Evolutionary conservation across 495 filamentous ascomycete genomes (phyloP).

Genomic region (Talaromyces wortmannii): DNA sequence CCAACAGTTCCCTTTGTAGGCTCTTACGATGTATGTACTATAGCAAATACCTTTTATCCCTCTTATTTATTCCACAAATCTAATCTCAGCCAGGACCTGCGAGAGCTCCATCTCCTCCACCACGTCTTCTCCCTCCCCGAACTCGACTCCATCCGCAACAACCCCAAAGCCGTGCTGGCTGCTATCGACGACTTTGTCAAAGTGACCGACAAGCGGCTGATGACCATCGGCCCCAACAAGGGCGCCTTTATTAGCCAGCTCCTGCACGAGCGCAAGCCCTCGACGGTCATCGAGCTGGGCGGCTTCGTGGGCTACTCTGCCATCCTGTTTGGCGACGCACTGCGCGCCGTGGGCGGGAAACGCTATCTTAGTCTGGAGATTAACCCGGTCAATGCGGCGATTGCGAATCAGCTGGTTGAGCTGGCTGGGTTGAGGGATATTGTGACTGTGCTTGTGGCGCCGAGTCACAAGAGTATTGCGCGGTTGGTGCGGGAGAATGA

Average conservation of each 20-base stretch:
- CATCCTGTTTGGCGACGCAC: conserved; percentile 59
- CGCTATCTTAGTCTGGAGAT: conserved; percentile 61
- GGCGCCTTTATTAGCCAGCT: conserved; percentile 58
- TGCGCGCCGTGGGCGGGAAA: conserved; percentile 50
- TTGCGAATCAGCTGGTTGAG: conserved; percentile 54
- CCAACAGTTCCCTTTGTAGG: neutral
- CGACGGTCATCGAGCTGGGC: conserved; percentile 70
- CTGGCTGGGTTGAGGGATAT: conserved; percentile 61
- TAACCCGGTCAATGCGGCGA: conserved; percentile 59
- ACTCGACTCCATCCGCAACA: conserved; percentile 52
- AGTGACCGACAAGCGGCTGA: conserved; percentile 56
- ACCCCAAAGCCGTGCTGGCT: conserved; percentile 54
- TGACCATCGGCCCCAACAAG: conserved; percentile 74
- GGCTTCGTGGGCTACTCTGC: conserved; percentile 78
- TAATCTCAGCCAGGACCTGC: conserved; percentile 52
- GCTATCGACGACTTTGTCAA: conserved; percentile 66
- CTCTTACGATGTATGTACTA: neutral
- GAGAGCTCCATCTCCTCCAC: conserved; percentile 66
- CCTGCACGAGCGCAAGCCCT: conserved; percentile 57
- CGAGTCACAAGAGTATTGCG: conserved; percentile 52
- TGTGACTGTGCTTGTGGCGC: conserved; percentile 60
- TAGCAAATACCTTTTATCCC: neutral
- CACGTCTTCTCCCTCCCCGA: conserved; percentile 56
- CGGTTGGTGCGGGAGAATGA: conserved; percentile 43
- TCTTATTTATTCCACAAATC: neutral